phyloP scores from a whole-genome alignment of 2,329 filamentous ascomycete genomes.

The Graphilbum ipis-grandicollis region DNA sequence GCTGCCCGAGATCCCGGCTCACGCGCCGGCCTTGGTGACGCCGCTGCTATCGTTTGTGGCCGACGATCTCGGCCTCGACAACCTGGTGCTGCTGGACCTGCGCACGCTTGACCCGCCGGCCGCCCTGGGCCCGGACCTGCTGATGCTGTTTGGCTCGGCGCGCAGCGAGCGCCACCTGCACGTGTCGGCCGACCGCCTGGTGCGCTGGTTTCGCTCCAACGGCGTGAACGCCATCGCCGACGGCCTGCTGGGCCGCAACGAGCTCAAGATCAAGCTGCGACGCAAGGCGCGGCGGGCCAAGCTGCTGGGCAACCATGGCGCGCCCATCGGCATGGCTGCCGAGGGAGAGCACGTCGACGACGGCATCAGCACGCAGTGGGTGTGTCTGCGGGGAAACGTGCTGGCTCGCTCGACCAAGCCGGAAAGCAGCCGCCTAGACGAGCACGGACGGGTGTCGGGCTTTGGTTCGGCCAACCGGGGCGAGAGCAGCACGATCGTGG shows the following conservation, averaged over 20 bases:
- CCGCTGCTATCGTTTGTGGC: conserved; percentile 64
- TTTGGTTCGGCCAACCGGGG: conserved; percentile 44
- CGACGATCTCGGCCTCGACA: conserved; percentile 72
- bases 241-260: conserved; percentile 74
- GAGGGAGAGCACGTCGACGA: conserved; percentile 40
- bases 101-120: conserved; percentile 71
- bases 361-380: conserved; percentile 84
- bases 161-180: conserved; percentile 88
- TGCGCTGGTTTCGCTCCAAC: conserved; percentile 66
- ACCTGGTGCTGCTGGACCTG: conserved; percentile 65
- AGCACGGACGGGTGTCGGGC: conserved; percentile 48
- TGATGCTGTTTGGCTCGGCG: conserved; percentile 87
- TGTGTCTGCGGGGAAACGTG: conserved; percentile 77
- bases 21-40: conserved; percentile 53
- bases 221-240: conserved; percentile 65
- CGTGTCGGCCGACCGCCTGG: conserved; percentile 75
- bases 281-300: conserved; percentile 68
- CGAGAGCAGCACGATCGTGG: conserved; percentile 34
- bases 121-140: conserved; percentile 68
- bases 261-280: conserved; percentile 73
- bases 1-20: conserved; percentile 39
- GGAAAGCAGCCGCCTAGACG: conserved; percentile 25
- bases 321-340: conserved; percentile 13
- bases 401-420: conserved; percentile 32
- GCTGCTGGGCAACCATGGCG: conserved; percentile 56